Percentiles rank a stretch among this genome's conserved stretches.
These are phyloP conservation scores for Cladorrhinum sp. DNA, from an alignment of 2,329 filamentous ascomycete genomes.

Conservation along the genomic window DNA sequence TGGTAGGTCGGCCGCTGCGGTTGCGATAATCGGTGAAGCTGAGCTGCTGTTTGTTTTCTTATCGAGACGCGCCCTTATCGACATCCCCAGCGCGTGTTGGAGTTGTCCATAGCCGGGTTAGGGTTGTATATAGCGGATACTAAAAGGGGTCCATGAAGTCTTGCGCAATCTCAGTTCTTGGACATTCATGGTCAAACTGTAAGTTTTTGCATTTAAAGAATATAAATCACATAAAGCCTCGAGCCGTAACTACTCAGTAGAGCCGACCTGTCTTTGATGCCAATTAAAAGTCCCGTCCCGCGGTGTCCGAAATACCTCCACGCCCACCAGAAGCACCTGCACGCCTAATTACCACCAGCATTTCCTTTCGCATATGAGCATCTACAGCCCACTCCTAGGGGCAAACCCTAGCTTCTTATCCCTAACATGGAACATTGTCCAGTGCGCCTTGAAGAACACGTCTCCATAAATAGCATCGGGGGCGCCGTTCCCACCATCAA, in stretches of 20 bases:
- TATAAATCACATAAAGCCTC: neutral
- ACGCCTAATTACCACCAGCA: neutral
- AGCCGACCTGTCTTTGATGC: neutral
- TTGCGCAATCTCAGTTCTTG: no score
- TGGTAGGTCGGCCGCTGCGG: neutral
- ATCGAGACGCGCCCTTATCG: neutral
- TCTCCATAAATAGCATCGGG: conserved; percentile 66
- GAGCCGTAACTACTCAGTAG: neutral
- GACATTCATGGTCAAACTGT: neutral
- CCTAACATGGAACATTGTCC: conserved; percentile 59
- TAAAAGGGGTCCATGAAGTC: no score
- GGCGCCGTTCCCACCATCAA: conserved; percentile 43
- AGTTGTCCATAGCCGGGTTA: neutral
- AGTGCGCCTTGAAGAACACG: conserved; percentile 67
- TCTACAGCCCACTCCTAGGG: conserved; percentile 29
- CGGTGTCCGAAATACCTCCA: neutral
- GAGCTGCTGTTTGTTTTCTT: neutral
- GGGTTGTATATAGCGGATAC: no score
- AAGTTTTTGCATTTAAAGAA: neutral
- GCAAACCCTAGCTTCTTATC: conserved; percentile 48
- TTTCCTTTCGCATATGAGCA: neutral
- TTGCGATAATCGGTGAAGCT: neutral
- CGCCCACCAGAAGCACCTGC: neutral
- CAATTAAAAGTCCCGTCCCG: neutral
- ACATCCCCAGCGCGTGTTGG: neutral